These are phyloP conservation scores for Vigna mungo DNA, from an alignment of 306 rosid genomes.

Conservation along the genomic window DNA sequence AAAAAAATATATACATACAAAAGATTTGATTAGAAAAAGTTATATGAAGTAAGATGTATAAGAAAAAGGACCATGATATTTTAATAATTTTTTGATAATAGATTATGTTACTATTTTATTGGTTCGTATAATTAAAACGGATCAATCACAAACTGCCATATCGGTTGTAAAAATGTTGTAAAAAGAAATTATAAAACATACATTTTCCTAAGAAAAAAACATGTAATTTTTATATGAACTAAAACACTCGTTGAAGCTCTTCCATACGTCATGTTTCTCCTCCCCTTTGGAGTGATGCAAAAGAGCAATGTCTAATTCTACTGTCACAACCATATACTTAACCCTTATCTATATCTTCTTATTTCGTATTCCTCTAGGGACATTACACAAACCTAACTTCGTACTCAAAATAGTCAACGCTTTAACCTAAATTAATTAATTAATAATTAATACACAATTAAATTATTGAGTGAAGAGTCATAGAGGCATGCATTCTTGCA, in stretches of 20 bases:
- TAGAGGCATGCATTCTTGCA: conserved; percentile 12
- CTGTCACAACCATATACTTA: background rate
- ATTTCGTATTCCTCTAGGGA: background rate
- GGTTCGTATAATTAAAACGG: no score
- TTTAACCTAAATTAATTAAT: conserved; percentile 21
- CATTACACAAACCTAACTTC: background rate
- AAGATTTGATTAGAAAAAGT: no score
- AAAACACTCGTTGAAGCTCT: background rate
- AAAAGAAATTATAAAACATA: no score
- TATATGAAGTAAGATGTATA: no score
- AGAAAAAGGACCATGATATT: no score
- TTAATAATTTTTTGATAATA: no score
- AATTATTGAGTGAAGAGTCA: background rate
- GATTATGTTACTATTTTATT: no score
- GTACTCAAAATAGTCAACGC: conserved; percentile 30
- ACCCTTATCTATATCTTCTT: background rate
- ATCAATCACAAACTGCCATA: no score
- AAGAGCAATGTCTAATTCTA: background rate
- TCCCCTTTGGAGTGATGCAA: background rate
- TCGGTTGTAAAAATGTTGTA: no score
- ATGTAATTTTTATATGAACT: background rate
- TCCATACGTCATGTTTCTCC: background rate
- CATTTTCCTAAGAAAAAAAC: no score
- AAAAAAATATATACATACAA: no score
- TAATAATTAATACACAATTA: conserved; percentile 8